phyloP scores from a whole-genome alignment of 1,284 basidiomycete genomes.

The Marasmius fiardii region DNA sequence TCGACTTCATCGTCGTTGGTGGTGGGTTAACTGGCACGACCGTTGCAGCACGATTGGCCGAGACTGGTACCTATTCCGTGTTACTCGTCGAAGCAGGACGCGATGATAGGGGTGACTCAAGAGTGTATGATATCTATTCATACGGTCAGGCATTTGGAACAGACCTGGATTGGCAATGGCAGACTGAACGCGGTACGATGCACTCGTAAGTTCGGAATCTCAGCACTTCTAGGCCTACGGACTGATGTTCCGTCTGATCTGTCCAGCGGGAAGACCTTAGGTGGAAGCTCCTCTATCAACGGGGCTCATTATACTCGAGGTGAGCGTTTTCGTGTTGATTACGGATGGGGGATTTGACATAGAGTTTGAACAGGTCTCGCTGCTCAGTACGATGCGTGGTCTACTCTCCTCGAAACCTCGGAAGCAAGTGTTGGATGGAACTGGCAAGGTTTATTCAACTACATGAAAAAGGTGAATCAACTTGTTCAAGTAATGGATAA shows the following conservation, averaged over 20 bases:
- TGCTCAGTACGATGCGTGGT: conserved; percentile 55
- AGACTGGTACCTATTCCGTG: conserved; percentile 43
- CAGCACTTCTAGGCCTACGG: too few species aligned
- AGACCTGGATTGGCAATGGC: conserved; percentile 47
- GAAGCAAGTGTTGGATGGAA: conserved; percentile 53
- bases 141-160: conserved; percentile 46
- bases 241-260: too few species aligned
- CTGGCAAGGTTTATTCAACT: conserved; percentile 49
- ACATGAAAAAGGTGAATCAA: conserved; percentile 48
- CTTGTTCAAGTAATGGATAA: background rate
- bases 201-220: conserved; percentile 33
- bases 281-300: conserved; percentile 60
- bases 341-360: background rate
- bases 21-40: conserved; percentile 63
- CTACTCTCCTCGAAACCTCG: conserved; percentile 42
- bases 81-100: conserved; percentile 57
- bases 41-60: conserved; percentile 58
- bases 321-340: background rate
- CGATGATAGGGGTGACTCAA: conserved; percentile 42
- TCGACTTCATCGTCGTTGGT: conserved; percentile 69
- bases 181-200: conserved; percentile 45
- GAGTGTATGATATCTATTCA: conserved; percentile 46
- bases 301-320: conserved; percentile 58
- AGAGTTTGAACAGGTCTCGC: conserved; percentile 21
- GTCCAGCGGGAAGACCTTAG: conserved; percentile 57